Evolutionary conservation across 1,284 basidiomycete species (phyloP), one percentile per base, ranked within the genome.

Genomic region (Boletus sp.): DNA sequence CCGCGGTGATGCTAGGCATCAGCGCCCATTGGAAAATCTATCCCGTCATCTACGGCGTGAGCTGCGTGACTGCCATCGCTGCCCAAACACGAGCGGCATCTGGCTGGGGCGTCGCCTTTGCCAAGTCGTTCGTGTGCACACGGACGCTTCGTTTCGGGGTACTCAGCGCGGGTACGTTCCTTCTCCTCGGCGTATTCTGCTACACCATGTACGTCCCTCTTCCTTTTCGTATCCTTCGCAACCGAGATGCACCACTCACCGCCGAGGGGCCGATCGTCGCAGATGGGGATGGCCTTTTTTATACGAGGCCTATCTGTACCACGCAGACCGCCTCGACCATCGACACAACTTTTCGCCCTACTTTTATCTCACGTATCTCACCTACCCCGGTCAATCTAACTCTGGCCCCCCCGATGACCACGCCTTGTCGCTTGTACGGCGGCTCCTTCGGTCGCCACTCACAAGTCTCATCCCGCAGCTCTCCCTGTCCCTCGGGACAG

Each of bases 321-420:
- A 99, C 61, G 70, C 94, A 4, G 79, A 85, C 52, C 81, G 96
- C 29, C 80, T 91, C 20, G 96, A 99, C 69, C 94, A 98, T 62
- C 84, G 94, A 45, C 96, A 99, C 72, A 99, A 99, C 68, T 99
- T 99, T 69, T 93, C 92, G 13, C 90, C 94, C 0, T 97, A 98
- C 72, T 99, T 96, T 69, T 93, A 98, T 66, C 81, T 88, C 36
- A 94, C 88, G 30, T 98, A 99, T 66, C 81, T 98, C 40, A 80
- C 77, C 1, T 85, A 85, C 56, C 80, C 83, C 1, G 44, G 51
- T 48, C 64, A 54, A 43, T 67, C 41, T 16, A n/a, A n/a, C n/a
- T n/a, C n/a, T n/a, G 60, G 32, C 19, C 65, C 66, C 4, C 58
- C 65, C 41, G 56, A 69, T 2, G 36, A 46, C 12, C 59, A 48